These are phyloP conservation scores for Rhynchosporium agropyri DNA, from an alignment of 2,329 filamentous ascomycete genomes.

Conservation along the genomic window DNA sequence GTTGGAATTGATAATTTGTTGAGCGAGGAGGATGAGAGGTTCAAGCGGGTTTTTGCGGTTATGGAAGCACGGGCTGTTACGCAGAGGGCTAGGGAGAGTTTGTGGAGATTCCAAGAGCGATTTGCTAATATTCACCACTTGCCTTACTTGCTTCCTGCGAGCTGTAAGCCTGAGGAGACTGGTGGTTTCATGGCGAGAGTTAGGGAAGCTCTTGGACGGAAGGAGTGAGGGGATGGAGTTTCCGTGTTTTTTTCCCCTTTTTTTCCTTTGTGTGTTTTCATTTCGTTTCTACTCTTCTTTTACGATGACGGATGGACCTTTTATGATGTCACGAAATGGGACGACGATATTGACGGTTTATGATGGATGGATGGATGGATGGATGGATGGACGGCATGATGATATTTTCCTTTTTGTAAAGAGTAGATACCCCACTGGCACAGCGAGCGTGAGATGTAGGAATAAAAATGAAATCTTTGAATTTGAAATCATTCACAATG, in stretches of 20 bases:
- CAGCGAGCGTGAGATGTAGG: not conserved
- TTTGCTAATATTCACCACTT: not conserved
- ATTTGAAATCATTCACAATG: not conserved
- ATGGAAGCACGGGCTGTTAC: slow-evolving; percentile 53
- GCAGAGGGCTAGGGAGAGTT: slow-evolving; percentile 50
- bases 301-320: not conserved
- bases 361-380: not conserved
- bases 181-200: slow-evolving; percentile 7
- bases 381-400: not conserved
- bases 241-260: too few relatives aligned
- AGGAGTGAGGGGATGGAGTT: not conserved
- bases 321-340: not conserved
- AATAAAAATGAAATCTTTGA: slow-evolving; percentile 4
- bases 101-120: not conserved
- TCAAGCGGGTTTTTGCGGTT: slow-evolving; percentile 50
- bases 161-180: slow-evolving; percentile 10
- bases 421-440: slow-evolving; percentile 13
- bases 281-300: not conserved
- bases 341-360: not conserved
- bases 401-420: slow-evolving; percentile 13
- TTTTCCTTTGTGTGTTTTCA: not conserved
- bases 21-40: slow-evolving; percentile 49
- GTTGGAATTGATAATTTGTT: slow-evolving; percentile 1
- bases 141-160: not conserved
- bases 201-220: slow-evolving; percentile 4